phyloP scores from a whole-genome alignment of 2,329 filamentous ascomycete genomes.

The Teratosphaeria gauchensis region DNA sequence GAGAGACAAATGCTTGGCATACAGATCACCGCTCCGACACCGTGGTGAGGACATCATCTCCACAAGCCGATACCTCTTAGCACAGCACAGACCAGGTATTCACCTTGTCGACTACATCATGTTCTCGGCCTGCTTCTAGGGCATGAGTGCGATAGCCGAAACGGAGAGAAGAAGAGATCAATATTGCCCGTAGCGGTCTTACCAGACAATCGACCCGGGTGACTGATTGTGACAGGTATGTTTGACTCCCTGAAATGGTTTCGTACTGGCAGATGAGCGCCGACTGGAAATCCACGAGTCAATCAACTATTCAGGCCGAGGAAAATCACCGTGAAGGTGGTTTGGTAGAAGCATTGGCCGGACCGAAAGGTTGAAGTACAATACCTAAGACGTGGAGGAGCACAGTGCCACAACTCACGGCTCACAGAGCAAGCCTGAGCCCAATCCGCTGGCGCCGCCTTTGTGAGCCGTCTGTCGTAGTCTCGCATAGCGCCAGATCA shows the following conservation, averaged over 20 bases:
- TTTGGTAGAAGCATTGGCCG: too few species aligned
- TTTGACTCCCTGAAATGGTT: too few species aligned
- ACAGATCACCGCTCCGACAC: not conserved
- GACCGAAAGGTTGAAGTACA: too few species aligned
- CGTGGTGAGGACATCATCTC: not conserved
- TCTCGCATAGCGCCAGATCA: conserved; percentile 22
- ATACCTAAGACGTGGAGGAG: not conserved
- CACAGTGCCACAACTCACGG: not conserved
- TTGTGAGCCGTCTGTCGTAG: conserved; percentile 16
- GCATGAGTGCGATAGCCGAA: not conserved
- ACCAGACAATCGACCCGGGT: too few species aligned
- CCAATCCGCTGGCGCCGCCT: not conserved
- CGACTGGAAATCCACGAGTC: too few species aligned
- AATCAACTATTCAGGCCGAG: too few species aligned
- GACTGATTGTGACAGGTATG: too few species aligned
- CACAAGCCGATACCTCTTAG: not conserved
- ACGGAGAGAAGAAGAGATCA: not conserved
- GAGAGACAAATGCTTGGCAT: not conserved
- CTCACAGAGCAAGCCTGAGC: not conserved
- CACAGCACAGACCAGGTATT: not conserved
- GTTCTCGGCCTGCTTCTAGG: not conserved
- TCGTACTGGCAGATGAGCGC: too few species aligned
- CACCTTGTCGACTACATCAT: not conserved
- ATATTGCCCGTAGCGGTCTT: too few species aligned
- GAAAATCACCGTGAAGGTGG: too few species aligned